Evolutionary conservation across 352 stramenopile genomes (phyloP).

Genomic region (Globisporangium camurandrum): DNA sequence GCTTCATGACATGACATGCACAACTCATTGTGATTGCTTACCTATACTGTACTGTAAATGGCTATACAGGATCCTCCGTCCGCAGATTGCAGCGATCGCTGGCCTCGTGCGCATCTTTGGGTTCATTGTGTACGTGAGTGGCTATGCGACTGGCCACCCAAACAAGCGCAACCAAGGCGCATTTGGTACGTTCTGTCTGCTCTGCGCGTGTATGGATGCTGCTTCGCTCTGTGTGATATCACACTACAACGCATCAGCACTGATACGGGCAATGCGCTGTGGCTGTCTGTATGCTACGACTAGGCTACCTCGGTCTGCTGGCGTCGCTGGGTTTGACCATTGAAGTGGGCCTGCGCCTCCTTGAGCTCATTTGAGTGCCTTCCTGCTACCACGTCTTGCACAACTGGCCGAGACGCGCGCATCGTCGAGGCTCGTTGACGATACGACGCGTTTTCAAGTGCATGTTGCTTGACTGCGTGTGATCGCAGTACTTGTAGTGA

Average conservation of each 20-base stretch:
- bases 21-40: background rate
- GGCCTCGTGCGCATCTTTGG: slow-evolving; percentile 43
- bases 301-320: slow-evolving; percentile 54
- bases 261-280: background rate
- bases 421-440: no score
- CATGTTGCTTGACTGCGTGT: no score
- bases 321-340: slow-evolving; percentile 22
- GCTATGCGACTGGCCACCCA: slow-evolving; percentile 55
- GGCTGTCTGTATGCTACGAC: background rate
- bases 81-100: slow-evolving; percentile 46
- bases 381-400: background rate
- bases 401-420: no score
- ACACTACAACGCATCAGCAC: no score
- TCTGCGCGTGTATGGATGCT: background rate
- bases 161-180: slow-evolving; percentile 48
- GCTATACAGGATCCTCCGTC: slow-evolving; percentile 56
- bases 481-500: no score
- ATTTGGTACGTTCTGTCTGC: slow-evolving; percentile 33
- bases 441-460: no score
- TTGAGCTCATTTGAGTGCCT: slow-evolving; percentile 16
- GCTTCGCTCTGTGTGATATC: background rate
- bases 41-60: background rate
- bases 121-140: slow-evolving; percentile 60
- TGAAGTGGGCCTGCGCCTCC: slow-evolving; percentile 24
- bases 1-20: no score